A percentile compares a stretch with the other conserved stretches of the same genome.
phyloP scores from a whole-genome alignment of 805 yeast species.

The Cyberlindnera misumaiensis region DNA sequence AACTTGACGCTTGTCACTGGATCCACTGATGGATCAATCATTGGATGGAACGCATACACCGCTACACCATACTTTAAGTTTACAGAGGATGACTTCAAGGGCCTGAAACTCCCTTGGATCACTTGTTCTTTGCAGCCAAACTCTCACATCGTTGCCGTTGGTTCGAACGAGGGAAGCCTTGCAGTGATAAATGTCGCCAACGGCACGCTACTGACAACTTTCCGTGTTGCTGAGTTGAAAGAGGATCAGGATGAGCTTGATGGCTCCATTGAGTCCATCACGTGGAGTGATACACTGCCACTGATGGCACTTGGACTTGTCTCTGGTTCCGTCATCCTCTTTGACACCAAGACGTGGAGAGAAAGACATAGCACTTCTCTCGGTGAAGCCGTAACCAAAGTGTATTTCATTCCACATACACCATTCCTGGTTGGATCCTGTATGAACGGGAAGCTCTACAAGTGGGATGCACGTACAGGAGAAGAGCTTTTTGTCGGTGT shows the following conservation, averaged over 20 bases:
- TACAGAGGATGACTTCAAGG: slow-evolving; percentile 60
- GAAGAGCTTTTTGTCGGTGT: slow-evolving; percentile 67
- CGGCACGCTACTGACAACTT: slow-evolving; percentile 61
- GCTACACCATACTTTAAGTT: slow-evolving; percentile 63
- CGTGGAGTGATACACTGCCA: slow-evolving; percentile 65
- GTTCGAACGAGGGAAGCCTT: slow-evolving; percentile 82
- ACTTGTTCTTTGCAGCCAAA: slow-evolving; percentile 47
- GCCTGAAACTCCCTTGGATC: slow-evolving; percentile 85
- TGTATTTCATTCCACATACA: slow-evolving; percentile 53
- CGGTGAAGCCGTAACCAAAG: slow-evolving; percentile 80
- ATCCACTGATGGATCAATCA: slow-evolving; percentile 80
- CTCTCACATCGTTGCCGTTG: slow-evolving; percentile 59
- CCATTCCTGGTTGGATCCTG: slow-evolving; percentile 63
- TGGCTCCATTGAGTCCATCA: slow-evolving; percentile 70
- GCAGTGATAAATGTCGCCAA: slow-evolving; percentile 69
- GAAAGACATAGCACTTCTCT: slow-evolving; percentile 63
- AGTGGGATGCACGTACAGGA: slow-evolving; percentile 88
- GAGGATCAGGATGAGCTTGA: slow-evolving; percentile 53
- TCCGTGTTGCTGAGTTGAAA: slow-evolving; percentile 56
- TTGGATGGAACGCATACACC: slow-evolving; percentile 86
- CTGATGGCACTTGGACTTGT: slow-evolving; percentile 85
- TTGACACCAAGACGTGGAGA: slow-evolving; percentile 83
- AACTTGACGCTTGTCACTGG: slow-evolving; percentile 62
- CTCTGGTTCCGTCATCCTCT: slow-evolving; percentile 76
- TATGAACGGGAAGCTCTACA: slow-evolving; percentile 80